Conservation (phyloP, 306 rosid genomes). For the Medicago lupulina region DNA sequence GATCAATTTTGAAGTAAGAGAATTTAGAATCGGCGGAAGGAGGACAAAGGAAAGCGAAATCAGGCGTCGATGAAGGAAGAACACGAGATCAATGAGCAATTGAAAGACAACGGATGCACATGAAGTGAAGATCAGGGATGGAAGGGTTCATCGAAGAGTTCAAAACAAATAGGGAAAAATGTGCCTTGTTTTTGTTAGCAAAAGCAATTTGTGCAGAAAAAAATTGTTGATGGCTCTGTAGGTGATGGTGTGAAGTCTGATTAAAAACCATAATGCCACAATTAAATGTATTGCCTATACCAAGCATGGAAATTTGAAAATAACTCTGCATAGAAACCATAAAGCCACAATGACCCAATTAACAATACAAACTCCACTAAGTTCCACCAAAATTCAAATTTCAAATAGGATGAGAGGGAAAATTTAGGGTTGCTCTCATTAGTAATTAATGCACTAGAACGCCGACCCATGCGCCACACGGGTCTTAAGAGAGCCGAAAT, state of each 20-base stretch:
- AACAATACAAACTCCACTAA: no score
- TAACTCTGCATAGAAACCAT: no score
- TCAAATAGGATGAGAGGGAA: no score
- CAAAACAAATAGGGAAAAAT: slow-evolving; percentile 77
- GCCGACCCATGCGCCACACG: no score
- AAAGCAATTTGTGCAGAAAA: slow-evolving; percentile 74
- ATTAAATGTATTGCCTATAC: no score
- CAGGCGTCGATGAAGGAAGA: slow-evolving; percentile 23
- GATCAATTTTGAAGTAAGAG: slow-evolving; percentile 45
- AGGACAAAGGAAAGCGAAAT: slow-evolving; percentile 59
- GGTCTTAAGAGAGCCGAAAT: no score
- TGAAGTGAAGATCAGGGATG: slow-evolving; percentile 54
- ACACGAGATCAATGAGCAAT: slow-evolving; percentile 64
- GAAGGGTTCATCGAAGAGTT: slow-evolving; percentile 53
- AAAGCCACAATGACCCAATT: no score
- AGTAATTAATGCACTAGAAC: no score
- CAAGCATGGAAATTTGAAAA: no score
- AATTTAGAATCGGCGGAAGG: slow-evolving; percentile 58
- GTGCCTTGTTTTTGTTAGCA: slow-evolving; percentile 59
- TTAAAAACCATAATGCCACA: no score
- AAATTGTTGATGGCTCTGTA: slow-evolving; percentile 42
- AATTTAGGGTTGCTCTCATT: no score
- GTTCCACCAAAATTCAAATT: no score
- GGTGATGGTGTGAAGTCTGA: slow-evolving; percentile 58
- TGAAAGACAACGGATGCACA: slow-evolving; percentile 73